phyloP scores from a whole-genome alignment of 305 asterid species.

The Coffea humblotiana region DNA sequence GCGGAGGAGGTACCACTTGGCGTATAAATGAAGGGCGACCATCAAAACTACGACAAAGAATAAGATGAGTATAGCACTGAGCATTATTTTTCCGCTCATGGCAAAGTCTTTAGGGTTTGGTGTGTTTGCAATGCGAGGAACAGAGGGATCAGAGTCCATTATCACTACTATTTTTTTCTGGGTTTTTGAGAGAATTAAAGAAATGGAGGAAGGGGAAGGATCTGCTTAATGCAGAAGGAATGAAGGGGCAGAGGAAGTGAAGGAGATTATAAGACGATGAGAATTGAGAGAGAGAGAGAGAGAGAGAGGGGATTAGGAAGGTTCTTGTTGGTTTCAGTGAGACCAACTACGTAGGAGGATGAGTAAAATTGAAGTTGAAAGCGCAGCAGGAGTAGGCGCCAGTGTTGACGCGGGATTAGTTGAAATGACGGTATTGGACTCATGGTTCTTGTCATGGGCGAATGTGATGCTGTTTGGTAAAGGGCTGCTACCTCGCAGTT shows the following conservation, averaged over 20 bases:
- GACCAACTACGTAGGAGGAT: too few species aligned
- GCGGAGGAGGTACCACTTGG: conserved; percentile 57
- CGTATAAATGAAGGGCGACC: conserved; percentile 67
- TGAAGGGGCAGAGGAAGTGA: neutral
- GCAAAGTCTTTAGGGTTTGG: conserved; percentile 45
- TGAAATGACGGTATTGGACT: neutral
- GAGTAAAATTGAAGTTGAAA: too few species aligned
- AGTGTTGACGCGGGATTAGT: neutral
- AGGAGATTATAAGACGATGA: too few species aligned
- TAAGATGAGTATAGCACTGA: conserved; percentile 58
- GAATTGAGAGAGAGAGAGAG: too few species aligned
- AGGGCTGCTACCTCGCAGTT: too few species aligned
- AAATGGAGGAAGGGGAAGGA: neutral
- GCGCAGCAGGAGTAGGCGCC: neutral
- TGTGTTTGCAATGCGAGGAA: neutral
- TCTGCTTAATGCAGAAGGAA: too few species aligned
- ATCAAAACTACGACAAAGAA: conserved; percentile 62
- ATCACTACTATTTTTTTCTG: too few species aligned
- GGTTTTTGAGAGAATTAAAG: too few species aligned
- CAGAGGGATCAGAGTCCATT: neutral
- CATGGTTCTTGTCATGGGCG: too few species aligned
- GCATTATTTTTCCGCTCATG: conserved; percentile 75
- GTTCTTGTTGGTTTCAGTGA: neutral
- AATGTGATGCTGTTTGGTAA: neutral
- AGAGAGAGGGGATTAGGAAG: neutral